phyloP scores from a whole-genome alignment of 768 basidiomycete species.

The Phylloporus sp. region DNA sequence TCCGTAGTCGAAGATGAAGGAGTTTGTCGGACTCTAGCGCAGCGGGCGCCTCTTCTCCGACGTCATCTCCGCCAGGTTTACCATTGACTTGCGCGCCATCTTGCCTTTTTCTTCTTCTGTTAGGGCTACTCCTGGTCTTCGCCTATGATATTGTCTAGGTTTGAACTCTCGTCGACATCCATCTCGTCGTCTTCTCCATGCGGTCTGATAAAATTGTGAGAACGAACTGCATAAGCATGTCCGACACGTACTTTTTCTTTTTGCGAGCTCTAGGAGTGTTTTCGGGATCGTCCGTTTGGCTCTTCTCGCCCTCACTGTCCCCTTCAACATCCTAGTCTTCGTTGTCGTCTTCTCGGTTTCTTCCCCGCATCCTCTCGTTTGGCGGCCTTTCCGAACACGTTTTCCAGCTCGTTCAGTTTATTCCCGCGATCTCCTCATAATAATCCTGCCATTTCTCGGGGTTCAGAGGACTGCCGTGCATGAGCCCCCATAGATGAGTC shows the following conservation, averaged over 20 bases:
- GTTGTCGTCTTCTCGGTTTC: constrained; percentile 34
- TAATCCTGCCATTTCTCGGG: constrained; percentile 67
- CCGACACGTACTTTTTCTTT: constrained; percentile 26
- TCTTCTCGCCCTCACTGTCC: constrained; percentile 32
- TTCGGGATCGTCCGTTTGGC: constrained; percentile 23
- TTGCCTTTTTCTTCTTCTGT: constrained; percentile 42
- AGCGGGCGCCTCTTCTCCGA: constrained; percentile 67
- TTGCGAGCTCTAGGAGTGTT: constrained; percentile 26
- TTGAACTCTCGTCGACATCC: constrained; percentile 48
- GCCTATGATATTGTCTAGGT: constrained; percentile 35
- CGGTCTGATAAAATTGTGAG: constrained; percentile 14
- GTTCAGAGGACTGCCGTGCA: constrained; percentile 79
- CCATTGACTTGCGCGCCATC: constrained; percentile 60
- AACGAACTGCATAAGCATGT: background rate
- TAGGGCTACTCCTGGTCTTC: constrained; percentile 30
- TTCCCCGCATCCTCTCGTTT: constrained; percentile 37
- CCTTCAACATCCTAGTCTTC: constrained; percentile 31
- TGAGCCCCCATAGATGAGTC: constrained; percentile 85
- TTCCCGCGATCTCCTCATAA: constrained; percentile 55
- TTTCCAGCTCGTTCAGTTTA: constrained; percentile 70
- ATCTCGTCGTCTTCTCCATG: constrained; percentile 43
- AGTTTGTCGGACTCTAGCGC: constrained; percentile 63
- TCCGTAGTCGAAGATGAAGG: constrained; percentile 62
- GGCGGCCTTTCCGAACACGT: constrained; percentile 58
- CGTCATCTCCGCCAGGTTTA: constrained; percentile 65